Conservation (phyloP, 495 filamentous ascomycete species). For the Sporormia fimetaria region DNA sequence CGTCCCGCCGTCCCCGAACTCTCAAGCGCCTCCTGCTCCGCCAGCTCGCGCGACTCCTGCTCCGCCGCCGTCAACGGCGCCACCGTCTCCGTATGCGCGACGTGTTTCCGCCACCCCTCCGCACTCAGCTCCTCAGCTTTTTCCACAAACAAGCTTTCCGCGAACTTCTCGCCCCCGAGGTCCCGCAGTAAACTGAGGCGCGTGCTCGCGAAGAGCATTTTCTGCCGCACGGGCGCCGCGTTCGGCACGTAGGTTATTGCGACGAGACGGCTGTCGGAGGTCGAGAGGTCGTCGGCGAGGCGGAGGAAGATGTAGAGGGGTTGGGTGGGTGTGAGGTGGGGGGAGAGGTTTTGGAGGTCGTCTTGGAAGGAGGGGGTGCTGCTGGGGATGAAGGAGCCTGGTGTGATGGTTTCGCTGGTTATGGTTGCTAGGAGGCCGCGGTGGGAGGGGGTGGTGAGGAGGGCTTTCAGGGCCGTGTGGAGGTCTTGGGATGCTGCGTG, state of each 20-base stretch:
- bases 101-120: slow-evolving; percentile 66
- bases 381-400: slow-evolving; percentile 47
- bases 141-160: slow-evolving; percentile 64
- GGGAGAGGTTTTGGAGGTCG: slow-evolving; percentile 47
- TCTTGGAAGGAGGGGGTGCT: slow-evolving; percentile 48
- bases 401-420: slow-evolving; percentile 58
- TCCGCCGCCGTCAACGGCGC: slow-evolving; percentile 87
- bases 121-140: slow-evolving; percentile 58
- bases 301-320: slow-evolving; percentile 81
- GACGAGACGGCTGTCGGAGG: slow-evolving; percentile 45
- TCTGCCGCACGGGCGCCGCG: slow-evolving; percentile 78
- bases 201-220: slow-evolving; percentile 91
- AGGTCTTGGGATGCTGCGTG: slow-evolving; percentile 72
- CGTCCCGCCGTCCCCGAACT: slow-evolving; percentile 55
- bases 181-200: slow-evolving; percentile 73
- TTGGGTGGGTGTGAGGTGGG: slow-evolving; percentile 57
- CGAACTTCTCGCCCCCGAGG: slow-evolving; percentile 80
- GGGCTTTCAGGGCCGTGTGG: slow-evolving; percentile 62
- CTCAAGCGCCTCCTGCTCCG: slow-evolving; percentile 69
- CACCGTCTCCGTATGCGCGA: slow-evolving; percentile 47
- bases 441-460: slow-evolving; percentile 50
- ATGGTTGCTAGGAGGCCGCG: slow-evolving; percentile 80
- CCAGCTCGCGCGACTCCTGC: slow-evolving; percentile 60
- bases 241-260: slow-evolving; percentile 87
- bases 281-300: slow-evolving; percentile 32